These are phyloP conservation scores for Ceratocystiopsis minuta DNA, from an alignment of 2,329 filamentous ascomycete species.

Conservation along the genomic window DNA sequence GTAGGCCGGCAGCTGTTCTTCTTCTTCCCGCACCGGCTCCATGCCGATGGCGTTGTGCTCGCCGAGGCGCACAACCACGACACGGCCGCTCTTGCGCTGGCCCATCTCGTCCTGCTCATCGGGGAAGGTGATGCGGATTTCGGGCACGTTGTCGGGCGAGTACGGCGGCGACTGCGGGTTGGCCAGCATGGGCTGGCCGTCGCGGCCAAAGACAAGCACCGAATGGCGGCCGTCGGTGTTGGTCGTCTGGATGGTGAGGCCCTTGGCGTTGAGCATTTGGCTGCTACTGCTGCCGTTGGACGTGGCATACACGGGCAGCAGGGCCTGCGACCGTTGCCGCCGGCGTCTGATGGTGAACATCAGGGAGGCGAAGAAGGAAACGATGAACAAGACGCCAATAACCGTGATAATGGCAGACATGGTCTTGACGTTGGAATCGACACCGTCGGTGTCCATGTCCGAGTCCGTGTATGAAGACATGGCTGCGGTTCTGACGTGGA, in stretches of 20 bases:
- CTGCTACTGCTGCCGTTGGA: conserved; percentile 22
- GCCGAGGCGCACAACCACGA: conserved; percentile 80
- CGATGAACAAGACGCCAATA: conserved; percentile 58
- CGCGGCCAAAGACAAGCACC: conserved; percentile 55
- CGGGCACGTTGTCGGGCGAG: conserved; percentile 68
- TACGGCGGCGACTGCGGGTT: conserved; percentile 59
- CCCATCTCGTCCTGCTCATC: conserved; percentile 81
- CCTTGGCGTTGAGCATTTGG: conserved; percentile 24
- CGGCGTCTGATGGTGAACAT: conserved; percentile 59
- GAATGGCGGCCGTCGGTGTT: conserved; percentile 37
- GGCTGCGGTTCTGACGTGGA: conserved; percentile 16
- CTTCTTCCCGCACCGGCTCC: conserved; percentile 69
- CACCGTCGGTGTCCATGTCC: conserved; percentile 11
- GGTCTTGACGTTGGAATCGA: conserved; percentile 28
- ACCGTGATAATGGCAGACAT: conserved; percentile 65
- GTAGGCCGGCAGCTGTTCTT: conserved; percentile 71
- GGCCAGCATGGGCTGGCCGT: conserved; percentile 55
- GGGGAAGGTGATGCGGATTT: conserved; percentile 97
- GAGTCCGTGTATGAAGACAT: conserved; percentile 29
- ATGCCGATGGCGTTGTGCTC: conserved; percentile 66
- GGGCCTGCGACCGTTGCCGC: conserved; percentile 26
- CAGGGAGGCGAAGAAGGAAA: conserved; percentile 45
- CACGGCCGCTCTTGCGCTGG: conserved; percentile 64
- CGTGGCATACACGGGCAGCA: conserved; percentile 46
- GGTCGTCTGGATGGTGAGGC: conserved; percentile 40